phyloP scores from a whole-genome alignment of 306 rosid species.

The Malus asiatica region DNA sequence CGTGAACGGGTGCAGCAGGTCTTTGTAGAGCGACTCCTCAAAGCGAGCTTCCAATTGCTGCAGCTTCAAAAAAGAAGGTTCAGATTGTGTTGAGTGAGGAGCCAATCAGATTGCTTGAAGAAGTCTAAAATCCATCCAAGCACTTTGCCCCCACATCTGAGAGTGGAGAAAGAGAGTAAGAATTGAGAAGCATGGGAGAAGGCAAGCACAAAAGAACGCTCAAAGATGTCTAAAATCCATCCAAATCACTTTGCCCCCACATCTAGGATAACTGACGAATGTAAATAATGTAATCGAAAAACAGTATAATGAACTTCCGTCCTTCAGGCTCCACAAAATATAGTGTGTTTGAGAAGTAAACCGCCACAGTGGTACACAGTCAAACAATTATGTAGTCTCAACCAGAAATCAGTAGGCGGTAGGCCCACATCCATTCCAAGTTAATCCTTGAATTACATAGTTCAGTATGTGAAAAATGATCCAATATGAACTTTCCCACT shows the following conservation, averaged over 20 bases:
- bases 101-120: conserved; percentile 22
- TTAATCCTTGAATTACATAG: background rate
- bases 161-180: conserved; percentile 35
- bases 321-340: background rate
- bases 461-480: background rate
- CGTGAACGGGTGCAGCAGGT: conserved; percentile 15
- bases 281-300: background rate
- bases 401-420: background rate
- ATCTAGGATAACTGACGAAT: background rate
- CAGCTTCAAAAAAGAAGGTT: conserved; percentile 44
- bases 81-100: conserved; percentile 51
- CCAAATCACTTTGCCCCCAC: background rate
- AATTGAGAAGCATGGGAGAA: conserved; percentile 12
- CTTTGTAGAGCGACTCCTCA: conserved; percentile 35
- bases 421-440: background rate
- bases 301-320: background rate
- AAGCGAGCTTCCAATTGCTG: conserved; percentile 45
- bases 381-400: background rate
- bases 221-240: background rate
- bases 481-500: background rate
- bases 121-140: conserved; percentile 44
- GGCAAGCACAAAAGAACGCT: background rate
- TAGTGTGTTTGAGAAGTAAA: background rate
- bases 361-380: background rate
- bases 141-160: conserved; percentile 76